Base-by-base conservation (phyloP, 768 basidiomycete species). In the Amanita muscaria region DNA sequence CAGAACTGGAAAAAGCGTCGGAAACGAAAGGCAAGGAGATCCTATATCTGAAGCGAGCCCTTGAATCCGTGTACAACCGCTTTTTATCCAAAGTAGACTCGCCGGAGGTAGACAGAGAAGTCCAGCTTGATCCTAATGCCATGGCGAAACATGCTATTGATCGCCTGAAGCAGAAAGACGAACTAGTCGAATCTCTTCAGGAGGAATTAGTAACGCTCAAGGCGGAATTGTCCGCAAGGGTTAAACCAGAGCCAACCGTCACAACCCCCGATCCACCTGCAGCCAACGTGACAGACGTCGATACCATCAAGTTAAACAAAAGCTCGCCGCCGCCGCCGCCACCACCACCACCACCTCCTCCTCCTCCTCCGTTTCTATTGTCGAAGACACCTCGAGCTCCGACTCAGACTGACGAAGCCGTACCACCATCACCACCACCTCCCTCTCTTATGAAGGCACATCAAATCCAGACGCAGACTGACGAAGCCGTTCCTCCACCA, bases 11-110 rank as follows among this genome's bases (percentile, higher is more conserved):
- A 34, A 60, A 54, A 3, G 52, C 61, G 2, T 35, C 77, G 2
- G 60, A 59, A 3, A 62, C 66, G 43, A 84, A 80, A 55, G 77
- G 83, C 50, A 90, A 88, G 56, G 85, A 91, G 45, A 70, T 83
- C 25, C 51, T 72, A 0, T 87, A 83, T 53, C 71, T 92, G 30
- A 88, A 89, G 56, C 80, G 83, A 11, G 85, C 88, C n/a, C 67
- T 96, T 29, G 88, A 91, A 59, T 83, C 86, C 5, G 83, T 93
- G 4, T 88, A 88, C 60, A 80, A 80, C 9, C 74, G 85, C n/a
- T 83, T 92, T 58, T 69, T 73, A 4, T 67, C 74, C 4, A 62
- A 74, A 34, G 74, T 77, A 53, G 77, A 81, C 53, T 56, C 56
- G 19, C 64, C 70, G 35, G 72, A 74, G 40, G 69, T 69, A 19